Conservation (phyloP, 1,139 yeast species). For the Blastobotrys petasosporus region DNA sequence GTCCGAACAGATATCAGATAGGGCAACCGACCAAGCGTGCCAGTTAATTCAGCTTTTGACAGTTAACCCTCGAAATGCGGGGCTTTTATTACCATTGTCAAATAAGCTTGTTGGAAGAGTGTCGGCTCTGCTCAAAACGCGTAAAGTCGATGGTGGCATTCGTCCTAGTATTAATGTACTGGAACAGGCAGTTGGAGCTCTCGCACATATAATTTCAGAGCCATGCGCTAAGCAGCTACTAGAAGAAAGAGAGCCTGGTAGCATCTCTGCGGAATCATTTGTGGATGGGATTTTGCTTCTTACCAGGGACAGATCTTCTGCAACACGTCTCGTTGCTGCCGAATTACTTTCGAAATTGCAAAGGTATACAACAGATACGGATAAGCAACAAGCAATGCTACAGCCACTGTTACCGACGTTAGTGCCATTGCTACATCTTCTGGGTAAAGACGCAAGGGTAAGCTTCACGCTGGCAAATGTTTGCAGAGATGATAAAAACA, state of each 20-base stretch:
- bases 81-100: no score
- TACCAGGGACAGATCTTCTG: conserved; percentile 24
- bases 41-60: no score
- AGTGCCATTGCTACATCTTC: conserved; percentile 29
- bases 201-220: conserved; percentile 25
- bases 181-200: conserved; percentile 27
- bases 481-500: conserved; percentile 29
- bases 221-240: conserved; percentile 5
- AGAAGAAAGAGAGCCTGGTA: conserved; percentile 5
- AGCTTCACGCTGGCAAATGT: conserved; percentile 28
- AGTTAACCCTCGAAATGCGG: no score
- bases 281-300: conserved; percentile 24
- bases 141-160: no score
- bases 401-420: conserved; percentile 32
- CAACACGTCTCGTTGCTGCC: conserved; percentile 31
- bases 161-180: conserved; percentile 7
- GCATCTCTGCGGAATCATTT: conserved; percentile 10
- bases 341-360: conserved; percentile 30
- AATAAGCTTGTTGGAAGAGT: no score
- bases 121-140: no score
- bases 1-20: background rate
- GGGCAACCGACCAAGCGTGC: no score
- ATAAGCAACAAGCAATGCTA: conserved; percentile 23
- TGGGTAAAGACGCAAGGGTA: conserved; percentile 26
- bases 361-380: conserved; percentile 19